A percentile compares a stretch with the other conserved stretches of the same genome.
Conservation (phyloP, 805 yeast genomes). For the Grigorovia humatica region DNA sequence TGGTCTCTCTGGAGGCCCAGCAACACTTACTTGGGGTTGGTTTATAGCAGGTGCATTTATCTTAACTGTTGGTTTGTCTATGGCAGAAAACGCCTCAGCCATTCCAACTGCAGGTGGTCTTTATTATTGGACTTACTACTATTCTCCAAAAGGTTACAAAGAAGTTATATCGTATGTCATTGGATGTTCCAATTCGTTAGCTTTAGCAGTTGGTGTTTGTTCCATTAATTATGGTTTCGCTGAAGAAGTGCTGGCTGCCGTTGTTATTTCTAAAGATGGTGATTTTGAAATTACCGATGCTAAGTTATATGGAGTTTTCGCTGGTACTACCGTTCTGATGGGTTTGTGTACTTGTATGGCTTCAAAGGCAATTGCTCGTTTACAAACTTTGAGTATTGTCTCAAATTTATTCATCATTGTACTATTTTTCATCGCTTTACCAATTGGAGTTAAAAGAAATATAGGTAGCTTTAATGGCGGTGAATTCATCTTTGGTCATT, state of each 20-base stretch:
- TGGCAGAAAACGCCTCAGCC: constrained; percentile 58
- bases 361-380: constrained; percentile 43
- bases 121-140: constrained; percentile 58
- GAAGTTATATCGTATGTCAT: constrained; percentile 50
- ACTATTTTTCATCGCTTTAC: constrained; percentile 52
- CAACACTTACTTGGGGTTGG: constrained; percentile 64
- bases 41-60: constrained; percentile 42
- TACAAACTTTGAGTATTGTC: constrained; percentile 50
- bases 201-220: constrained; percentile 55
- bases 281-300: constrained; percentile 43
- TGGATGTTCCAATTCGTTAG: constrained; percentile 59
- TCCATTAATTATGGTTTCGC: constrained; percentile 65
- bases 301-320: constrained; percentile 54
- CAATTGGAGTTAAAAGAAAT: constrained; percentile 42
- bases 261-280: constrained; percentile 44
- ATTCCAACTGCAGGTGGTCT: constrained; percentile 71
- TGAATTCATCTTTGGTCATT: constrained; percentile 45
- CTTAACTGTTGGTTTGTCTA: constrained; percentile 44
- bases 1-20: constrained; percentile 54
- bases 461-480: constrained; percentile 37
- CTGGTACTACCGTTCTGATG: constrained; percentile 47
- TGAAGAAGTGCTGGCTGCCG: constrained; percentile 46
- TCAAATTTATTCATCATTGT: constrained; percentile 43
- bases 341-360: constrained; percentile 45
- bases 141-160: constrained; percentile 45